Base-by-base conservation (phyloP, 1,139 yeast species). In the Kodamaea plutei region DNA sequence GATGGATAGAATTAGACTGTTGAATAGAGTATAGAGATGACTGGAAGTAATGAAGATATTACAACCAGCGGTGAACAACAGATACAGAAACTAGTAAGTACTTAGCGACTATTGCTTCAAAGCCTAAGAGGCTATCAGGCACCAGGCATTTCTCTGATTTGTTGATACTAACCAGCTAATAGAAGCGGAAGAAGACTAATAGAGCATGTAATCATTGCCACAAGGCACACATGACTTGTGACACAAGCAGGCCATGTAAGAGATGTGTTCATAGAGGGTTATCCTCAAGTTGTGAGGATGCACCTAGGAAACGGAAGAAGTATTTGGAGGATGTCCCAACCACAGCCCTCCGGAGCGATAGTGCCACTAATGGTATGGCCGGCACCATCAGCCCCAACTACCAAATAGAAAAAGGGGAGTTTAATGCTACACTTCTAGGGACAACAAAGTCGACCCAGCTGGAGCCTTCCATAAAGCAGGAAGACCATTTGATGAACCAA, bases 141-240 rank as follows among this genome's bases (percentile, higher is more conserved):
- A n/a, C n/a, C n/a, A n/a, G n/a, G n/a, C n/a, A n/a, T n/a, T n/a
- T n/a, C n/a, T 23, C n/a, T 8, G 25, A 11, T n/a, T 10, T 24
- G 13, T n/a, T n/a, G n/a, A n/a, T n/a, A 41, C 41, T 41, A 28
- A 22, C 12, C 13, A n/a, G 8, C 34, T 7, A 7, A 8, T 21
- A 61, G 64, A 64, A 57, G 45, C 53, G 73, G 26, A 61, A 54
- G 47, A 85, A 85, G 52, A 87, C 89, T 0, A 67, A 79, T 6
- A 64, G 93, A 36, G 96, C 96, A 9, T 88, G 96, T 48, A 74
- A 76, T 26, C 91, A 85, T 56, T 88, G 96, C 51, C 87, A 87
- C 39, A 72, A 77, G 45, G 82, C 93, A 2, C 96, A 88, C 54
- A 76, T 87, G 68, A 83, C 96, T 0, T 88, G 96, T 53, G 95